Conservation (phyloP, 2,329 filamentous ascomycete genomes). For the Cordyceps javanica region DNA sequence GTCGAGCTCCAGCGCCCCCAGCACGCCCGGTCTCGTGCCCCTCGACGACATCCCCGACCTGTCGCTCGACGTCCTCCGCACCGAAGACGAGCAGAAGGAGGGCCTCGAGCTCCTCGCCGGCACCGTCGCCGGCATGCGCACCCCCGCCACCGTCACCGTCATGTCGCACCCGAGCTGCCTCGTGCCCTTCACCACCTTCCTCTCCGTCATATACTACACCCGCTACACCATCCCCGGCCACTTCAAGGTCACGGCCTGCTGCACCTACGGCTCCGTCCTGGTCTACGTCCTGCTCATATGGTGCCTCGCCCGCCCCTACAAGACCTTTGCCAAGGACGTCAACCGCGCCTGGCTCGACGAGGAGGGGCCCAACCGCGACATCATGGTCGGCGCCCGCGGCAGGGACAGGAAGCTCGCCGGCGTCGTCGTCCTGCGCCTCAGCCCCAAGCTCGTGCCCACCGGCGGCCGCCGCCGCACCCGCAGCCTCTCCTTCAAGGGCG, state of each 20-base stretch:
- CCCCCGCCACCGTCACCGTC: conserved; percentile 56
- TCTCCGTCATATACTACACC: conserved; percentile 35
- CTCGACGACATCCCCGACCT: conserved; percentile 55
- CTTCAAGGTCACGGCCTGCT: conserved; percentile 10
- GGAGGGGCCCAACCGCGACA: conserved; percentile 36
- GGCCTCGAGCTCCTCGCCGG: conserved; percentile 72
- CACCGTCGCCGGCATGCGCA: conserved; percentile 75
- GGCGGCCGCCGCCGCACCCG: conserved; percentile 26
- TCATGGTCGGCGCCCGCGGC: conserved; percentile 60
- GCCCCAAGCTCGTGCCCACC: conserved; percentile 31
- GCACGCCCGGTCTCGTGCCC: conserved; percentile 30
- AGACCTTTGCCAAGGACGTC: conserved; percentile 18
- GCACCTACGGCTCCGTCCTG: conserved; percentile 10
- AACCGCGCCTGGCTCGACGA: conserved; percentile 14
- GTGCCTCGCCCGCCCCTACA: conserved; percentile 29
- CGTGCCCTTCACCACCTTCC: conserved; percentile 36
- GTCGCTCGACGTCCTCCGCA: conserved; percentile 50
- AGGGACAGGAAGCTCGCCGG: conserved; percentile 62
- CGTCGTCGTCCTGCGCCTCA: conserved; percentile 61
- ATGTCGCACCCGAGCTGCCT: conserved; percentile 56
- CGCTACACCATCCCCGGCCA: conserved; percentile 8
- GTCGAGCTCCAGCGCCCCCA: conserved; percentile 26
- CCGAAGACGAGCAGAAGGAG: conserved; percentile 54
- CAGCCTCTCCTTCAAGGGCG: conserved; percentile 39
- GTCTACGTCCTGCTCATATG: conserved; percentile 12